Evolutionary conservation across 257 asterid genomes (phyloP), one percentile per base, ranked within the genome.

Genomic region (Solanum clarkiae): DNA sequence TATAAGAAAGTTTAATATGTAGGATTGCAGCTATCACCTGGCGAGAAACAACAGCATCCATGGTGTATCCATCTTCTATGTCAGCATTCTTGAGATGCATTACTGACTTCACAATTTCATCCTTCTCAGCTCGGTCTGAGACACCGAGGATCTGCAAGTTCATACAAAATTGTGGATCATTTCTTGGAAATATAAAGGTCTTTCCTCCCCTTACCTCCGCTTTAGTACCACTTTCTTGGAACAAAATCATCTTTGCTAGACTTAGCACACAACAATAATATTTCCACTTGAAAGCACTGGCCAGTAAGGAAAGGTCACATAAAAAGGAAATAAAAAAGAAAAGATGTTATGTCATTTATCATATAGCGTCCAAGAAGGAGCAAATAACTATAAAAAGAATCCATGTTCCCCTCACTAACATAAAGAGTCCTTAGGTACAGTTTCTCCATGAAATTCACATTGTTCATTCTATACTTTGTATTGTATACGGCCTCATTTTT

Each of bases 21-120:
- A 36, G 87, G 80, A 49, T 60, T 84, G 54, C 66, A 72, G 65
- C 59, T 80, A 74, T 44, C 65, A 95, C 99, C 98, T 91, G 98
- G 80, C 99, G 98, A 89, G 93, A 90, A 86, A 89, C 86, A 85
- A 93, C 96, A 86, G 90, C 97, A 84, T 94, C 99, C 88, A 90
- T 92, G 54, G 99, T 97, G 86, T 94, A 97, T 44, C 99, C 99
- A 89, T 95, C 99, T 88, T 97, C 99, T 71, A 95, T 88, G 90
- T 97, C 98, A 44, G 94, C 93, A 88, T 92, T 93, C 88, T 80
- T 95, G 32, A 97, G 92, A 90, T 93, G 94, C 94, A 92, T 97
- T 70, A 88, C 99, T 11, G 99, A 89, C 88, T 95, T 97, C 42
- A 94, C 99, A 81, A 97, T 93, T 88, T 94, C 99, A 92, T 97